Percentiles rank a stretch among this genome's conserved stretches.
phyloP scores from a whole-genome alignment of 495 filamentous ascomycete genomes.

The Penicillium cosmopolitanum region DNA sequence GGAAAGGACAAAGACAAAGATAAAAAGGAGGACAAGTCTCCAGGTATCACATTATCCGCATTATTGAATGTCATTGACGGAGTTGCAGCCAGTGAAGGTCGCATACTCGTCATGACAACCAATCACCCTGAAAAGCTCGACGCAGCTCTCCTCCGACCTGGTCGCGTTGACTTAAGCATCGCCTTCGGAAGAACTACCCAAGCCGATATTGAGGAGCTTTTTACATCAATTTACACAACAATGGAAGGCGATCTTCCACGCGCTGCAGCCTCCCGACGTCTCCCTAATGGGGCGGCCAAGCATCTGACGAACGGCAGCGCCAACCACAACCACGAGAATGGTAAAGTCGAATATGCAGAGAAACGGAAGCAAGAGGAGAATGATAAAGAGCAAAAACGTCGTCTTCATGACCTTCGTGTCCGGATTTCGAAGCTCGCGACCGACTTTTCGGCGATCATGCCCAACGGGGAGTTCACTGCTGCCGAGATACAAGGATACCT shows the following conservation, averaged over 20 bases:
- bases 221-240: conserved; percentile 68
- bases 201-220: conserved; percentile 67
- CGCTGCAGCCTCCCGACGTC: neutral
- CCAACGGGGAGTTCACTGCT: conserved; percentile 66
- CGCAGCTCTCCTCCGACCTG: conserved; percentile 73
- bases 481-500: conserved; percentile 81
- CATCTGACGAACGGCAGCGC: neutral
- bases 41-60: conserved; percentile 65
- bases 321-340: neutral
- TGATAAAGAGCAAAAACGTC: conserved; percentile 7
- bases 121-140: conserved; percentile 80
- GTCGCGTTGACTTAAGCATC: conserved; percentile 76
- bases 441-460: conserved; percentile 65
- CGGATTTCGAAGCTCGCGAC: conserved; percentile 47
- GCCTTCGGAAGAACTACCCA: conserved; percentile 67
- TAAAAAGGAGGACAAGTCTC: conserved; percentile 12
- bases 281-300: conserved; percentile 8
- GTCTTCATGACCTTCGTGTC: conserved; percentile 18
- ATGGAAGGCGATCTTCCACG: conserved; percentile 32
- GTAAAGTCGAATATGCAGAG: conserved; percentile 3
- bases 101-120: conserved; percentile 84
- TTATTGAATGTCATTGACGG: conserved; percentile 82
- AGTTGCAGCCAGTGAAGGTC: conserved; percentile 75
- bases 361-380: neutral
- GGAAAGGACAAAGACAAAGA: neutral